A percentile compares a stretch with the other conserved stretches of the same genome.
Evolutionary conservation across 1,139 yeast species (phyloP).

Genomic region (Scheffersomyces stambukii): DNA sequence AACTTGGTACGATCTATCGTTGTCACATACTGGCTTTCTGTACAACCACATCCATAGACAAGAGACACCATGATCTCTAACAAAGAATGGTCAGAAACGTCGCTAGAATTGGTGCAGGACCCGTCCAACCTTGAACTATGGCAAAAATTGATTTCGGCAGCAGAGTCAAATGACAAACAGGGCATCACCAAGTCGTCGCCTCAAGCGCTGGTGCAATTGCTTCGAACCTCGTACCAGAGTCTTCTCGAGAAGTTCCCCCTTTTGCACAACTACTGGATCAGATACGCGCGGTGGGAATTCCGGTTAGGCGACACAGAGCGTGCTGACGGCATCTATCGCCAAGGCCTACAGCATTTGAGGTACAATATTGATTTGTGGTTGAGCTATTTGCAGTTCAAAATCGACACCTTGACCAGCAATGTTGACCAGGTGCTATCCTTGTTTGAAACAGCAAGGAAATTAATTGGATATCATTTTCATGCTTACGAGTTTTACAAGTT

Average conservation of each 20-base stretch:
- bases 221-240: conserved; percentile 50
- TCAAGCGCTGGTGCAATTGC: conserved; percentile 30
- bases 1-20: too few species aligned
- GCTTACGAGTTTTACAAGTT: conserved; percentile 72
- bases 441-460: conserved; percentile 59
- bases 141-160: conserved; percentile 42
- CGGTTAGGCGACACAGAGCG: conserved; percentile 50
- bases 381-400: conserved; percentile 53
- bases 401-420: conserved; percentile 36
- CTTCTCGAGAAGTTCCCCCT: conserved; percentile 64
- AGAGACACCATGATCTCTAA: too few species aligned
- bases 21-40: too few species aligned
- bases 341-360: conserved; percentile 50
- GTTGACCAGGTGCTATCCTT: conserved; percentile 30
- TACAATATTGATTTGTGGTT: conserved; percentile 73
- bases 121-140: conserved; percentile 48
- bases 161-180: conserved; percentile 19
- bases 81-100: conserved; percentile 13
- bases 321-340: conserved; percentile 49
- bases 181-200: conserved; percentile 44
- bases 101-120: conserved; percentile 29
- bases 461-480: conserved; percentile 71
- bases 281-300: conserved; percentile 67
- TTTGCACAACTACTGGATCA: conserved; percentile 75
- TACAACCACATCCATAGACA: too few species aligned